Evolutionary conservation across 345 rosid species (phyloP).

Genomic region (Dipteronia sinensis): DNA sequence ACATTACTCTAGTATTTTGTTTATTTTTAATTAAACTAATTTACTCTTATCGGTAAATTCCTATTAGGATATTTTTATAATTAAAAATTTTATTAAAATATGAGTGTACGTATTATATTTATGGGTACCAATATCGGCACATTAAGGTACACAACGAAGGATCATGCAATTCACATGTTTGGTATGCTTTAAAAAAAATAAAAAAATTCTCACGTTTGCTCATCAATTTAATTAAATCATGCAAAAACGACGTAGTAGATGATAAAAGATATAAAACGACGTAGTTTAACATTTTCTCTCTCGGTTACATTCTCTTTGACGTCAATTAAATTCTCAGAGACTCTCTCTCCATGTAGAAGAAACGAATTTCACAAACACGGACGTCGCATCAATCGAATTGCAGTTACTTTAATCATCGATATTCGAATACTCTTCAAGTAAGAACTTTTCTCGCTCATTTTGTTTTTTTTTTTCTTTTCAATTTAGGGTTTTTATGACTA

Average conservation of each 20-base stretch:
- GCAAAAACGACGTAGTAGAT: neutral
- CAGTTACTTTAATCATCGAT: neutral
- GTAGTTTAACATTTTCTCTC: neutral
- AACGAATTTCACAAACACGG: neutral
- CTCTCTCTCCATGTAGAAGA: neutral
- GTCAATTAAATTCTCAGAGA: neutral
- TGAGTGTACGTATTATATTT: too few relatives aligned
- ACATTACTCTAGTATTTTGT: too few relatives aligned
- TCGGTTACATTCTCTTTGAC: neutral
- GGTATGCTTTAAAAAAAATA: too few relatives aligned
- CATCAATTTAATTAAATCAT: too few relatives aligned
- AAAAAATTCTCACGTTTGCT: too few relatives aligned
- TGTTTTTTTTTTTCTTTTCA: neutral
- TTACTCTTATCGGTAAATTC: too few relatives aligned
- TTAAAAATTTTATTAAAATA: too few relatives aligned
- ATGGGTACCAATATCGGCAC: too few relatives aligned
- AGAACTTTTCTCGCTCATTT: neutral
- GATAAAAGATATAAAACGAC: neutral
- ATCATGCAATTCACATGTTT: too few relatives aligned
- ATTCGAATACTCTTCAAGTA: conserved; percentile 6
- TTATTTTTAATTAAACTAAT: too few relatives aligned
- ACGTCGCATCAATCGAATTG: neutral
- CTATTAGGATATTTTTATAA: too few relatives aligned
- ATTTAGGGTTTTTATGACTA: neutral
- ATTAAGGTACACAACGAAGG: too few relatives aligned